phyloP scores from a whole-genome alignment of 2,329 filamentous ascomycete genomes.

The Aspergillus intermedius region DNA sequence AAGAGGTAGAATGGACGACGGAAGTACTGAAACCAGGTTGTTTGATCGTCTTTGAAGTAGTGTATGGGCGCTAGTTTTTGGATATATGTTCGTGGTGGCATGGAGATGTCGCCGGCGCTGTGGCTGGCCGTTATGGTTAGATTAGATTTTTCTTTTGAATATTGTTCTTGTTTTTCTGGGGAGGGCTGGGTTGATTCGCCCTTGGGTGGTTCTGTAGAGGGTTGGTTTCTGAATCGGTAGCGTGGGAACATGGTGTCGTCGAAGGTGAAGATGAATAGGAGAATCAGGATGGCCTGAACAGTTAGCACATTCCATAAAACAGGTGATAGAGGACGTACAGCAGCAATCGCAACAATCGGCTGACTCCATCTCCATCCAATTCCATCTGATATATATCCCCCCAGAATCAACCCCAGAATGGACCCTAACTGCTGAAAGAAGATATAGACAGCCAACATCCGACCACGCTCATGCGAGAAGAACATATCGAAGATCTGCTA shows the following conservation, averaged over 20 bases:
- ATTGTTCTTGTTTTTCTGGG: slow-evolving; percentile 1
- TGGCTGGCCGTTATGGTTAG: slow-evolving; percentile 12
- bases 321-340: slow-evolving; percentile 13
- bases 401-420: slow-evolving; percentile 33
- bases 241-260: slow-evolving; percentile 33
- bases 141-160: slow-evolving; percentile 1
- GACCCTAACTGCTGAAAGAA: slow-evolving; percentile 37
- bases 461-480: slow-evolving; percentile 33
- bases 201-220: background rate
- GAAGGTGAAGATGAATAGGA: slow-evolving; percentile 27
- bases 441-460: slow-evolving; percentile 32
- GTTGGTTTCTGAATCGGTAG: slow-evolving; percentile 18
- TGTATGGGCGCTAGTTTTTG: slow-evolving; percentile 21
- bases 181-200: background rate
- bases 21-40: slow-evolving; percentile 36
- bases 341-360: slow-evolving; percentile 27
- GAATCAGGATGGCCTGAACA: slow-evolving; percentile 15
- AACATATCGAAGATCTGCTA: slow-evolving; percentile 33
- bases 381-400: slow-evolving; percentile 29
- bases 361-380: slow-evolving; percentile 32
- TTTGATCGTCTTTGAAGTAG: slow-evolving; percentile 26
- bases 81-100: slow-evolving; percentile 15
- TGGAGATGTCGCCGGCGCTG: slow-evolving; percentile 10
- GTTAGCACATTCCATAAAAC: background rate
- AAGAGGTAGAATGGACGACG: slow-evolving; percentile 36